Evolutionary conservation across 306 rosid species (phyloP), one percentile per base, ranked within the genome.

Genomic region (Clitoria ternatea): DNA sequence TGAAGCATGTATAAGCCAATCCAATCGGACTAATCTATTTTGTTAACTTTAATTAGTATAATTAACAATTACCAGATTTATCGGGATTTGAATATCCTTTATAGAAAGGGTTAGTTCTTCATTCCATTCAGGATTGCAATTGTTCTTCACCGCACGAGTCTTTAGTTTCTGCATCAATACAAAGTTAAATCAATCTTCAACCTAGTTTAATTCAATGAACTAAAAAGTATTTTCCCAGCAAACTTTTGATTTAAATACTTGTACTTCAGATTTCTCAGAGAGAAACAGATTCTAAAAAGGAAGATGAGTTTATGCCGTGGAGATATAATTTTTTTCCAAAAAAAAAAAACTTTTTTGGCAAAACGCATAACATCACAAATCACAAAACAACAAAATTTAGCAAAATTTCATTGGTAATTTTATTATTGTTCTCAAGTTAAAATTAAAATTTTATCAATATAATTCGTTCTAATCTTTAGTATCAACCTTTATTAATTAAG

Each of bases 81-180:
- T 85, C 20, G 88, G 88, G 18, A 76, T 26, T 32, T 80, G 76
- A 17, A 78, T 11, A 63, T 87, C 70, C n/a, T 57, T 69, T 5
- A 91, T 23, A 4, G 85, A 74, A 44, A 94, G 85, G 12, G 99
- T 94, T 81, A 91, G 32, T 42, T 91, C 97, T 48, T 91, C 95
- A 45, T 94, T 76, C 99, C 99, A 94, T 32, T 74, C 76, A 2
- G 99, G 99, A 72, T 94, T 89, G 80, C 87, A 77, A 42, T 80
- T 79, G 2, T 69, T 80, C 9, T 83, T 86, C 12, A 89, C 40
- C 19, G 80, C 89, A 39, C 84, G 74, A 36, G 96, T 85, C 73
- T 85, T 94, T 73, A 90, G 12, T 59, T 76, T 91, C 89, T 91
- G 85, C 54, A 64, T 61, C 67, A 75, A 70, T 19, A 36, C n/a